Evolutionary conservation across 805 yeast genomes (phyloP).

Genomic region (Candida endomychidarum): DNA sequence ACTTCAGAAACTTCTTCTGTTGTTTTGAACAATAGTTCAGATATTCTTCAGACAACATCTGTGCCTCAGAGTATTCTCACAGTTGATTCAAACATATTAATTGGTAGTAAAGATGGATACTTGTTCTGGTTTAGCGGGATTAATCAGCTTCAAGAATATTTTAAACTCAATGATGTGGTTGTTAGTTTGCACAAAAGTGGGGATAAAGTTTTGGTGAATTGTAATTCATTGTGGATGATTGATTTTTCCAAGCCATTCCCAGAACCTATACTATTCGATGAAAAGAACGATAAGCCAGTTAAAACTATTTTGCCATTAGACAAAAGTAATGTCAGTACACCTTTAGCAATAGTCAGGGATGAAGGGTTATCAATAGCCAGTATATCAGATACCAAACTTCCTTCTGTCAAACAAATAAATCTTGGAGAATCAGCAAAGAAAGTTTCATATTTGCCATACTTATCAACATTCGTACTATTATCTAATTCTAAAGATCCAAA

Average conservation of each 20-base stretch:
- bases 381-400: slow-evolving; percentile 23
- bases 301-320: slow-evolving; percentile 8
- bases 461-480: slow-evolving; percentile 29
- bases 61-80: slow-evolving; percentile 23
- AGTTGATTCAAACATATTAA: slow-evolving; percentile 13
- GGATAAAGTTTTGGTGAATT: slow-evolving; percentile 19
- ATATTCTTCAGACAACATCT: slow-evolving; percentile 5
- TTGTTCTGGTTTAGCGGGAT: slow-evolving; percentile 18
- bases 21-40: neutral
- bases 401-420: slow-evolving; percentile 28
- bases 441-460: slow-evolving; percentile 28
- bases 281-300: slow-evolving; percentile 30
- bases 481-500: slow-evolving; percentile 28
- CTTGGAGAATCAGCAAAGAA: slow-evolving; percentile 35
- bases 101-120: slow-evolving; percentile 38
- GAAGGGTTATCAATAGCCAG: slow-evolving; percentile 36
- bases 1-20: neutral
- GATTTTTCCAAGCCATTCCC: slow-evolving; percentile 32
- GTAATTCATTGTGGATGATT: slow-evolving; percentile 34
- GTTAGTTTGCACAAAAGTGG: slow-evolving; percentile 23
- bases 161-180: slow-evolving; percentile 28
- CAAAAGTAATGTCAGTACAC: neutral
- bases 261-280: slow-evolving; percentile 33
- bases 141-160: slow-evolving; percentile 17
- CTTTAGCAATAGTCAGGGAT: slow-evolving; percentile 25